Evolutionary conservation across 176 grass and related monocot species (phyloP).

Genomic region (Metroxylon sagu): DNA sequence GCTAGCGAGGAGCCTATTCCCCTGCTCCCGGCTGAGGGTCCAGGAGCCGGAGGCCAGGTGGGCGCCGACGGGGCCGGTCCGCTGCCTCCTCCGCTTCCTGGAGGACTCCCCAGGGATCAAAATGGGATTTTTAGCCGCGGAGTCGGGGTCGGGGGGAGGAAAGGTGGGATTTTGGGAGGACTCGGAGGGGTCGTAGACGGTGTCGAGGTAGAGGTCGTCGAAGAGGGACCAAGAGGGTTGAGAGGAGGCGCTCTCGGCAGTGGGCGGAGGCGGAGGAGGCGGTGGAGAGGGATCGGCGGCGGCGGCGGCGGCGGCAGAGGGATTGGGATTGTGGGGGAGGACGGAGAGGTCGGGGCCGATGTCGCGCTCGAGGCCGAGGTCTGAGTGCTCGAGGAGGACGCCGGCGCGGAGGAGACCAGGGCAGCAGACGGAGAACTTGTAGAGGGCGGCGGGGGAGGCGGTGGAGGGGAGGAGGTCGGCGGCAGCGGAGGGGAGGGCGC

Average conservation of each 20-base stretch:
- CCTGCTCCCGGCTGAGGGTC: constrained; percentile 77
- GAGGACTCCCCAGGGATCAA: not conserved
- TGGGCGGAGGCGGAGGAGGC: not conserved
- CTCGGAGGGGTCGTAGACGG: constrained; percentile 67
- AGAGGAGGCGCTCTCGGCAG: not conserved
- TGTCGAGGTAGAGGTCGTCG: constrained; percentile 84
- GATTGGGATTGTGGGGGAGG: not conserved
- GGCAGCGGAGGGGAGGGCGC: constrained; percentile 31
- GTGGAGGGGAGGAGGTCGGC: not conserved
- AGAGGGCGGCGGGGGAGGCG: constrained; percentile 37
- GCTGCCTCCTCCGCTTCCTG: constrained; percentile 23
- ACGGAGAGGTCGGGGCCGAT: constrained; percentile 62
- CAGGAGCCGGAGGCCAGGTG: constrained; percentile 70
- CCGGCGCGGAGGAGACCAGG: constrained; percentile 65
- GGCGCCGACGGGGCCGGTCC: constrained; percentile 41
- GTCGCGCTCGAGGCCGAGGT: constrained; percentile 84
- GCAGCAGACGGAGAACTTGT: constrained; percentile 89
- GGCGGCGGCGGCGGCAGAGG: not conserved
- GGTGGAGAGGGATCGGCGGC: not conserved
- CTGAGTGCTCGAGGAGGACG: constrained; percentile 55
- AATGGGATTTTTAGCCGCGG: not conserved
- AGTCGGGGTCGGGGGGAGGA: not conserved
- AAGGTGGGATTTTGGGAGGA: constrained; percentile 9
- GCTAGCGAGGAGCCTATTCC: constrained; percentile 78
- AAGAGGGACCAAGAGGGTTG: constrained; percentile 53